phyloP scores from a whole-genome alignment of 768 basidiomycete species.

The Podaxis mareebaensis region DNA sequence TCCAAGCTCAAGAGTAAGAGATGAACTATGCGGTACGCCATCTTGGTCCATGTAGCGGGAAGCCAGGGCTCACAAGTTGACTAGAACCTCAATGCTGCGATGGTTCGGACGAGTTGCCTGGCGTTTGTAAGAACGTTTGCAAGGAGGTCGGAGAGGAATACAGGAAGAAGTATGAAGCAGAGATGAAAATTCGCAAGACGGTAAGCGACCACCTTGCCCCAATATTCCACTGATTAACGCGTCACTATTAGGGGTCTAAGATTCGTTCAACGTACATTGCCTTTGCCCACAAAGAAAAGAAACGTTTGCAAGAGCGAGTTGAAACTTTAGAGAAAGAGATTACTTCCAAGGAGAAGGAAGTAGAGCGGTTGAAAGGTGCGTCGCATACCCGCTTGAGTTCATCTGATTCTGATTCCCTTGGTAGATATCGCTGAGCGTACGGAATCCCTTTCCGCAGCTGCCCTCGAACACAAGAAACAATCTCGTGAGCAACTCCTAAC shows the following conservation, averaged over 20 bases:
- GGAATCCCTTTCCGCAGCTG: slow-evolving; percentile 77
- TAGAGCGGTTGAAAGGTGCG: slow-evolving; percentile 69
- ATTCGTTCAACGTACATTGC: slow-evolving; percentile 86
- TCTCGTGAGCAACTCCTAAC: slow-evolving; percentile 61
- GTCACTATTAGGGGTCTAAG: slow-evolving; percentile 71
- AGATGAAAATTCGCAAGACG: slow-evolving; percentile 77
- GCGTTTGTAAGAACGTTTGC: slow-evolving; percentile 80
- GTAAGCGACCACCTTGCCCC: slow-evolving; percentile 39
- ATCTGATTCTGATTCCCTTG: not conserved
- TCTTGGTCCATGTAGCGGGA: not conserved
- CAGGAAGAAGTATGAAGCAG: slow-evolving; percentile 67
- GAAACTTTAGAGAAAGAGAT: slow-evolving; percentile 59
- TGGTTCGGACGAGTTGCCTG: slow-evolving; percentile 87
- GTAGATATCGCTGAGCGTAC: slow-evolving; percentile 76
- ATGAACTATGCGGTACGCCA: slow-evolving; percentile 87
- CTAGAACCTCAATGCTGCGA: slow-evolving; percentile 93
- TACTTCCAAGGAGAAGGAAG: slow-evolving; percentile 64
- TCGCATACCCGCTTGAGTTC: not conserved
- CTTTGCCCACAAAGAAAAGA: slow-evolving; percentile 89
- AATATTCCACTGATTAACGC: not conserved
- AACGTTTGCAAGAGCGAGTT: slow-evolving; percentile 69
- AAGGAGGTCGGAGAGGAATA: slow-evolving; percentile 71
- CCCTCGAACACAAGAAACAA: slow-evolving; percentile 80
- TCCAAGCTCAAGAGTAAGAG: slow-evolving; percentile 80
- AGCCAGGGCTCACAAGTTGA: slow-evolving; percentile 17